These are phyloP conservation scores for Rubia peregrina DNA, from an alignment of 305 asterid species.

Conservation along the genomic window DNA sequence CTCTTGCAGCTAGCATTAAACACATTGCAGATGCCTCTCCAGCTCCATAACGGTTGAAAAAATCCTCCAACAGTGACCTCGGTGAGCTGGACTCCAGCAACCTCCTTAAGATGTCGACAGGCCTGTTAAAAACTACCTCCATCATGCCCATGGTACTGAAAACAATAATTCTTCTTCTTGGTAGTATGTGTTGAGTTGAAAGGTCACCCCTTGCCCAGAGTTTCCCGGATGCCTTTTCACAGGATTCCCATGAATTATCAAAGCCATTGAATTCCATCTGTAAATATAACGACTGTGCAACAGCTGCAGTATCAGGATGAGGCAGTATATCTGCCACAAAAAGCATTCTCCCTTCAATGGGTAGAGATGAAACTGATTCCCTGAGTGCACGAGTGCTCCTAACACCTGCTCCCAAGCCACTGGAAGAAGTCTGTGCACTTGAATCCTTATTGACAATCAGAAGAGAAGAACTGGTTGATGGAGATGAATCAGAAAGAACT, in stretches of 20 bases:
- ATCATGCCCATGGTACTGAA: conserved; percentile 99
- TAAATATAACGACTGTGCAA: conserved; percentile 78
- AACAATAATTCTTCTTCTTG: conserved; percentile 73
- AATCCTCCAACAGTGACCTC: conserved; percentile 78
- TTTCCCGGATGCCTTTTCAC: conserved; percentile 60
- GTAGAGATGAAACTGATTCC: conserved; percentile 77
- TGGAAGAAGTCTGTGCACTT: conserved; percentile 55
- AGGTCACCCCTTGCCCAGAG: conserved; percentile 97
- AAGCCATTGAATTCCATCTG: conserved; percentile 62
- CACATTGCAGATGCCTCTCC: conserved; percentile 98
- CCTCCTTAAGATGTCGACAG: conserved; percentile 80
- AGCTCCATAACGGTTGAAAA: conserved; percentile 88
- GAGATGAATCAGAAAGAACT: conserved; percentile 89
- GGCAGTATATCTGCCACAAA: conserved; percentile 86
- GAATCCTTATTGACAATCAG: conserved; percentile 78
- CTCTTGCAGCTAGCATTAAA: conserved; percentile 87
- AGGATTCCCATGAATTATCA: conserved; percentile 59
- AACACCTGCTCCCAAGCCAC: conserved; percentile 55
- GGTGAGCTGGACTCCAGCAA: conserved; percentile 84
- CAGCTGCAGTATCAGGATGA: conserved; percentile 64
- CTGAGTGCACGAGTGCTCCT: conserved; percentile 84
- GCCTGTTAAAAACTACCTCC: conserved; percentile 93
- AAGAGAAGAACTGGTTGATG: conserved; percentile 78
- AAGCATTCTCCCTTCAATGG: conserved; percentile 90
- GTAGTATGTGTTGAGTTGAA: conserved; percentile 83